These are phyloP conservation scores for Perkinsela sp. DNA, from an alignment of 208 protist genomes.

Conservation along the genomic window DNA sequence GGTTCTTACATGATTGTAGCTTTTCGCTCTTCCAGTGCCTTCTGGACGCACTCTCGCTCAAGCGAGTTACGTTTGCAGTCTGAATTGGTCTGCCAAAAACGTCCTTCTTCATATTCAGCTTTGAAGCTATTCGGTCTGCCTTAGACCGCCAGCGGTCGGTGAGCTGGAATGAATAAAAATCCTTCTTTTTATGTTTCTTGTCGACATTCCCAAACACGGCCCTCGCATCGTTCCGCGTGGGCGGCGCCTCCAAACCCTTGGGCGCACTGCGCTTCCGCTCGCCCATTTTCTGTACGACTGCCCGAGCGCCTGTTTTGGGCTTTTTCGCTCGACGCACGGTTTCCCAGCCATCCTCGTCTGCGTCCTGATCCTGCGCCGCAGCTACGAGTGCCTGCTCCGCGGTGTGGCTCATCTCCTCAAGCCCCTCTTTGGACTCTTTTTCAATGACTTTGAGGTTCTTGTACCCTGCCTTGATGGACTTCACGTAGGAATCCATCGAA, in stretches of 20 bases:
- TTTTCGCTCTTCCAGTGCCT: neutral
- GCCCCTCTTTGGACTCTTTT: neutral
- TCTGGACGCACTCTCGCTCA: neutral
- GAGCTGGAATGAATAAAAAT: conserved; percentile 1
- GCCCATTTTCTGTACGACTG: neutral
- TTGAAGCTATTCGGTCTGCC: conserved; percentile 1
- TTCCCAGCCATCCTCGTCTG: neutral
- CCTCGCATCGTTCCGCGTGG: neutral
- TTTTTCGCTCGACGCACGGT: neutral
- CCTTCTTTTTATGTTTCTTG: neutral
- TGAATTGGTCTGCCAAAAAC: conserved; percentile 1
- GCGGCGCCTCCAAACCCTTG: neutral
- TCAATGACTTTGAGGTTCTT: neutral
- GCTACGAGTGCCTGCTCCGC: neutral
- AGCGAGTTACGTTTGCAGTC: neutral
- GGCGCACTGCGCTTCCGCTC: neutral
- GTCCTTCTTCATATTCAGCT: neutral
- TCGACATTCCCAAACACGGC: neutral
- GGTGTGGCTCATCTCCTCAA: neutral
- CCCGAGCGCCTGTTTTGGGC: neutral
- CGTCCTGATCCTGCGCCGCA: neutral
- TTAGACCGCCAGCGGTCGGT: neutral
- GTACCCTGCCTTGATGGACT: neutral
- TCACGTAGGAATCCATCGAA: neutral
- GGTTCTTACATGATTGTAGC: neutral